Base-by-base conservation (phyloP, 345 rosid species). In the Aethionema arabicum region DNA sequence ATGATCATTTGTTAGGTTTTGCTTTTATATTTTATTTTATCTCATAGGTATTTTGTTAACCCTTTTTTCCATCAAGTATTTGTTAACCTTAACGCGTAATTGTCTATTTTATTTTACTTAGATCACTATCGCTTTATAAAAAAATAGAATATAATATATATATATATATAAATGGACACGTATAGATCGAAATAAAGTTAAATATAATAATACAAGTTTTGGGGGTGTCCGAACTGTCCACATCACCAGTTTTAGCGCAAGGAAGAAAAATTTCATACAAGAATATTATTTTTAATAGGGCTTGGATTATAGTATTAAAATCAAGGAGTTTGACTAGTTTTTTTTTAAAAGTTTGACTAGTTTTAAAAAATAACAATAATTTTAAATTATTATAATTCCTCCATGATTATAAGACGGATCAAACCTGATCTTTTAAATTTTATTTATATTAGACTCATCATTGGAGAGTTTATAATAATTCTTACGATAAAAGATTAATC, bases 251-350 rank as follows among this genome's bases (percentile, higher is more conserved):
- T 21, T 21, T 21, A 21, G 27, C 27, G 27, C 27, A 21, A 21
- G 2, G 27, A 21, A 21, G 27, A 21, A 1, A 21, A 1, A 21
- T 21, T 21, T 21, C 27, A 21, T 21, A 21, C 27, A 21, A 21
- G 27, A 21, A 42, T 67, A 67, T 35, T 57, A n/a, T 49, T 68
- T 33, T 35, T 60, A 15, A 49, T 40, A 11, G 5, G 29, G 64
- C 36, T 67, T 49, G 52, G 35, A 42, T 21, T 21, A 58, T 33
- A 45, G 11, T 58, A 41, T 50, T 7, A n/a, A 27, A 31, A 12
- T 35, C 11, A 3, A 36, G 4, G 52, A 51, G 48, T 60, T 60
- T 60, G 67, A 45, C 72, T 67, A 33, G 43, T 49, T 32, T n/a
- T 15, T 21, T 21, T 21, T 21, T 21, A 1, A 1, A 21, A 21